A percentile compares a stretch with the other conserved stretches of the same genome.
Evolutionary conservation across 164 flowering plant species (phyloP).

Genomic region (Taxillus chinensis): DNA sequence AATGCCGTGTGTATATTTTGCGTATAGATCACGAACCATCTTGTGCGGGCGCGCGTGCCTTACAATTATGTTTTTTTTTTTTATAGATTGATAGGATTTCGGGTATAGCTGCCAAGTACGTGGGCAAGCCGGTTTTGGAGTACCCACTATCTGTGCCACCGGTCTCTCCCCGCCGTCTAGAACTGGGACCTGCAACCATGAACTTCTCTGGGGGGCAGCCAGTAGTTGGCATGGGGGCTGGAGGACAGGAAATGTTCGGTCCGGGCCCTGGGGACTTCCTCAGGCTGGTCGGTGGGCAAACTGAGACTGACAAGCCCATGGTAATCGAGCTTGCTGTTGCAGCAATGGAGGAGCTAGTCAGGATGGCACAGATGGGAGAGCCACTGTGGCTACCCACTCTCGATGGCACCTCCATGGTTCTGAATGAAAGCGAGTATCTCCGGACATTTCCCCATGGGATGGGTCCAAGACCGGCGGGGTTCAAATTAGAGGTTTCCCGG

Average conservation of each 20-base stretch:
- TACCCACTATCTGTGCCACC: conserved; percentile 26
- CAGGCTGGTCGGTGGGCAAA: conserved; percentile 29
- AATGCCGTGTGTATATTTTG: not conserved
- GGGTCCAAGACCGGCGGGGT: conserved; percentile 52
- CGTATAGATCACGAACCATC: too few relatives aligned
- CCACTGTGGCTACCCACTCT: conserved; percentile 44
- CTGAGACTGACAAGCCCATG: conserved; percentile 54
- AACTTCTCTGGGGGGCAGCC: conserved; percentile 22
- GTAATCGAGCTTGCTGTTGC: conserved; percentile 68
- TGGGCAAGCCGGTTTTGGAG: conserved; percentile 56
- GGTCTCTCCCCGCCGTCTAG: conserved; percentile 49
- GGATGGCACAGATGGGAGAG: conserved; percentile 50
- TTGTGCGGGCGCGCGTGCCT: too few relatives aligned
- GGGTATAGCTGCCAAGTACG: conserved; percentile 76
- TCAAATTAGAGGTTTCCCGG: conserved; percentile 64
- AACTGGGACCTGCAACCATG: conserved; percentile 40
- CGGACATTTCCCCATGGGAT: conserved; percentile 60
- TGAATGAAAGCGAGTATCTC: conserved; percentile 54
- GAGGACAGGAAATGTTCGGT: conserved; percentile 51
- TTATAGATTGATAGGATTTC: conserved; percentile 78
- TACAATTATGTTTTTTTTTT: too few relatives aligned
- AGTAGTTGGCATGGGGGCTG: conserved; percentile 19
- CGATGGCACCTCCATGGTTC: not conserved
- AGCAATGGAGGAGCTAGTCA: conserved; percentile 65
- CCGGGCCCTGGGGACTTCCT: conserved; percentile 27